Percentiles rank a stretch among this genome's conserved stretches.
phyloP scores from a whole-genome alignment of 2,329 filamentous ascomycete genomes.

The Plectosphaerella sp. region DNA sequence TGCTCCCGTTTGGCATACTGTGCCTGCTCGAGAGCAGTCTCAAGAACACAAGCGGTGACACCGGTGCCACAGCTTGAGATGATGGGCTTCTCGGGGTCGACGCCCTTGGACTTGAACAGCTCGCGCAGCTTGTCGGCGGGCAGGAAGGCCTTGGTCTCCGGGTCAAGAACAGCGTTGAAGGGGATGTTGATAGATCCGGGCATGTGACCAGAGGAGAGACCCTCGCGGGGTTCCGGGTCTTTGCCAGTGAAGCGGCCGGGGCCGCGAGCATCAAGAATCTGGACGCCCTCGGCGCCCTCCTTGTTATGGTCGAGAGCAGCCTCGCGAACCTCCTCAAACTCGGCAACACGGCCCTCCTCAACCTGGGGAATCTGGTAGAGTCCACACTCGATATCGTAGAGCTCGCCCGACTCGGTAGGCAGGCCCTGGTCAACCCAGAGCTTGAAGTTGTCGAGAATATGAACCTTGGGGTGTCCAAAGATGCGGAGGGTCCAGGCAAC shows the following conservation, averaged over 20 bases:
- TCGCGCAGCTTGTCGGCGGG: conserved; percentile 66
- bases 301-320: conserved; percentile 74
- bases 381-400: conserved; percentile 63
- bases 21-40: conserved; percentile 78
- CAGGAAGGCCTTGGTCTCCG: conserved; percentile 75
- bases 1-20: conserved; percentile 64
- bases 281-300: conserved; percentile 76
- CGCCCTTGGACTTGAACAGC: conserved; percentile 73
- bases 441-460: conserved; percentile 93
- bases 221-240: conserved; percentile 81
- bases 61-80: conserved; percentile 90
- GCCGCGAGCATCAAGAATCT: conserved; percentile 84
- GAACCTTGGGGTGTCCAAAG: conserved; percentile 85
- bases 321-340: conserved; percentile 78
- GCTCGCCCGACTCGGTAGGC: conserved; percentile 75
- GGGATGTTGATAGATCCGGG: conserved; percentile 83
- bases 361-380: conserved; percentile 61
- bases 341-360: conserved; percentile 61
- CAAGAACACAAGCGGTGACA: conserved; percentile 87
- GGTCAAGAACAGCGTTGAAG: conserved; percentile 74
- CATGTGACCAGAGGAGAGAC: conserved; percentile 85
- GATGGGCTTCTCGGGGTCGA: conserved; percentile 76
- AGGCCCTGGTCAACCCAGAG: conserved; percentile 84
- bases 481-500: conserved; percentile 90
- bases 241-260: conserved; percentile 75